Percentiles rank a stretch among this genome's conserved stretches.
phyloP scores from a whole-genome alignment of 2,329 filamentous ascomycete genomes.

The Xenosphaeropsis pyriputrescens region DNA sequence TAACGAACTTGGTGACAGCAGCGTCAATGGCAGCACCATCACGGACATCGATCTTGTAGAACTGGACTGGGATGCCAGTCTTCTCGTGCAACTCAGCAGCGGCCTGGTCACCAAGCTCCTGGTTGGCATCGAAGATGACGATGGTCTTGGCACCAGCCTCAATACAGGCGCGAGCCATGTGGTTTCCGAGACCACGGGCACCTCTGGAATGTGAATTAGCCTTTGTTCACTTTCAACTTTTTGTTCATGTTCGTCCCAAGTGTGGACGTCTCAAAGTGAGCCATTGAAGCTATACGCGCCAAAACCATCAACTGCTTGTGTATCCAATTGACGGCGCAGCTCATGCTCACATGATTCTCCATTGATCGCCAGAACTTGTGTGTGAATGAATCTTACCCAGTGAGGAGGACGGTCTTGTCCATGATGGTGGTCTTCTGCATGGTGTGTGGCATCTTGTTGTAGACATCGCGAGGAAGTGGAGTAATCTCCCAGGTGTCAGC shows the following conservation, averaged over 20 bases:
- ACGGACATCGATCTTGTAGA: constrained; percentile 69
- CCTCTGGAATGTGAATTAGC: constrained; percentile 29
- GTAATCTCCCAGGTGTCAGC: constrained; percentile 8
- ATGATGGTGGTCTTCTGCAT: constrained; percentile 55
- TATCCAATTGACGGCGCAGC: neutral
- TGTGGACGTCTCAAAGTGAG: no score
- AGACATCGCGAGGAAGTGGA: constrained; percentile 37
- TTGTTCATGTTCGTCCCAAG: no score
- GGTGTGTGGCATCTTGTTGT: constrained; percentile 43
- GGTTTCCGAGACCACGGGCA: constrained; percentile 63
- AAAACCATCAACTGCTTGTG: neutral
- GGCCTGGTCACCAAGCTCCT: constrained; percentile 56
- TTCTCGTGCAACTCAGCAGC: constrained; percentile 56
- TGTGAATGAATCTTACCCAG: constrained; percentile 35
- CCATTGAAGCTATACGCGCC: no score
- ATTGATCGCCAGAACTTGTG: neutral
- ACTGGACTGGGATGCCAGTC: constrained; percentile 58
- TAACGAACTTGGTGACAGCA: constrained; percentile 50
- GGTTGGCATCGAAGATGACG: constrained; percentile 64
- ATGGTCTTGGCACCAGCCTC: constrained; percentile 63
- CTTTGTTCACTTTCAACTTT: no score
- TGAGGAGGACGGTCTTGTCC: constrained; percentile 58
- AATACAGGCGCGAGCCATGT: constrained; percentile 64
- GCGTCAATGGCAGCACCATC: constrained; percentile 55
- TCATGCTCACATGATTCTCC: no score